These are phyloP conservation scores for Euphorbia lathyris DNA, from an alignment of 345 rosid genomes.

Conservation along the genomic window DNA sequence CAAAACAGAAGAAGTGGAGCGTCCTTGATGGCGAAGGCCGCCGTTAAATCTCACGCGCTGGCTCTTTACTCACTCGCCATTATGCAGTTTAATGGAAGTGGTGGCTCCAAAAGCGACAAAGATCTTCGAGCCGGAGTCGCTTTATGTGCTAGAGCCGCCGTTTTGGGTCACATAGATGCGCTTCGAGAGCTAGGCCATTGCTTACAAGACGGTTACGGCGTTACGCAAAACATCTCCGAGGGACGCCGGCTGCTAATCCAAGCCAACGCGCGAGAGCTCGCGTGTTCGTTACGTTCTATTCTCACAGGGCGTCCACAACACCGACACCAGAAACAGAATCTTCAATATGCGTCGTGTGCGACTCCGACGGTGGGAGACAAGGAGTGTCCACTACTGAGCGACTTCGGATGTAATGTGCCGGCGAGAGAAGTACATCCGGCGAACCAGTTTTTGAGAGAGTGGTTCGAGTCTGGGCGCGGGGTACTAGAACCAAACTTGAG, in stretches of 20 bases:
- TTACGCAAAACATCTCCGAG: slow-evolving; percentile 35
- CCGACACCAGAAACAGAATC: neutral
- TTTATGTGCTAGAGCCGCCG: slow-evolving; percentile 60
- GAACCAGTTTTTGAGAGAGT: slow-evolving; percentile 48
- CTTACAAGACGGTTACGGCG: slow-evolving; percentile 70
- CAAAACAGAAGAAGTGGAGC: slow-evolving; percentile 46
- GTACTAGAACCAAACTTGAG: slow-evolving; percentile 24
- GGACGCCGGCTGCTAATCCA: slow-evolving; percentile 59
- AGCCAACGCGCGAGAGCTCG: slow-evolving; percentile 60
- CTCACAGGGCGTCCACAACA: slow-evolving; percentile 10
- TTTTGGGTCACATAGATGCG: slow-evolving; percentile 55
- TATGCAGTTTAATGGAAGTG: slow-evolving; percentile 76
- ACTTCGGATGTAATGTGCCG: slow-evolving; percentile 40
- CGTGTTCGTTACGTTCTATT: slow-evolving; percentile 27
- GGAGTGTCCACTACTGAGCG: slow-evolving; percentile 31
- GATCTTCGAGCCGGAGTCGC: slow-evolving; percentile 61
- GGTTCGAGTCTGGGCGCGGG: slow-evolving; percentile 44
- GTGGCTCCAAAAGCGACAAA: slow-evolving; percentile 47
- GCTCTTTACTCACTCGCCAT: slow-evolving; percentile 60
- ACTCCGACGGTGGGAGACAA: neutral
- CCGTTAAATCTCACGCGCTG: slow-evolving; percentile 50
- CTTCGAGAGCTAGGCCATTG: slow-evolving; percentile 70
- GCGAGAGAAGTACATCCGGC: slow-evolving; percentile 50
- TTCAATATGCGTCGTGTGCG: neutral
- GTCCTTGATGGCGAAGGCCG: slow-evolving; percentile 65